These are phyloP conservation scores for Solanum hybrid DNA, from an alignment of 305 asterid species.

Conservation along the genomic window DNA sequence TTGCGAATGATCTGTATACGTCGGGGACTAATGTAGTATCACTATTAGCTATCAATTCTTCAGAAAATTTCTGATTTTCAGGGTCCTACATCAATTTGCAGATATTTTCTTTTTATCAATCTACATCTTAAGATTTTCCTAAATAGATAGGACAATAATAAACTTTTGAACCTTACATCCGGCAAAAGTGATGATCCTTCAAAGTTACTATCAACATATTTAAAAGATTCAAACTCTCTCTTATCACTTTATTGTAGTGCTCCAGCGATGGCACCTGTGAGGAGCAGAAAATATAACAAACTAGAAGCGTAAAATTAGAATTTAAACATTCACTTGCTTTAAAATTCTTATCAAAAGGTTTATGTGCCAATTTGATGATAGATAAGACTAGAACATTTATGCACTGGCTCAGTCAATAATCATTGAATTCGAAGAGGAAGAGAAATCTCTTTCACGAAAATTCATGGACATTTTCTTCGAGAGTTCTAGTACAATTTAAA, in stretches of 20 bases:
- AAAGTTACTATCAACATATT: conserved; percentile 60
- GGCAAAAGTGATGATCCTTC: conserved; percentile 65
- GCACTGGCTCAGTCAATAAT: not conserved
- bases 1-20: conserved; percentile 30
- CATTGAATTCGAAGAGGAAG: not conserved
- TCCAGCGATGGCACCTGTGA: conserved; percentile 69
- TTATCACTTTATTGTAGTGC: conserved; percentile 55
- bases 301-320: not conserved
- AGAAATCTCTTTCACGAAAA: not conserved
- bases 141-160: not conserved
- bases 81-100: conserved; percentile 34
- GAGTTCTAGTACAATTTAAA: too few species aligned
- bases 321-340: not conserved
- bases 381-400: not conserved
- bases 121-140: not conserved
- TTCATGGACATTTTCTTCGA: not conserved
- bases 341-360: not conserved
- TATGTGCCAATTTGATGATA: not conserved
- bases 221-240: conserved; percentile 72
- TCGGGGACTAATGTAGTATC: conserved; percentile 26
- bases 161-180: conserved; percentile 28
- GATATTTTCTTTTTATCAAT: not conserved
- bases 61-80: conserved; percentile 47
- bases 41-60: conserved; percentile 52
- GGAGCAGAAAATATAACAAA: not conserved